Evolutionary conservation across 441 rosid species (phyloP), one percentile per base, ranked within the genome.

Genomic region (Bruguiera hainesii): DNA sequence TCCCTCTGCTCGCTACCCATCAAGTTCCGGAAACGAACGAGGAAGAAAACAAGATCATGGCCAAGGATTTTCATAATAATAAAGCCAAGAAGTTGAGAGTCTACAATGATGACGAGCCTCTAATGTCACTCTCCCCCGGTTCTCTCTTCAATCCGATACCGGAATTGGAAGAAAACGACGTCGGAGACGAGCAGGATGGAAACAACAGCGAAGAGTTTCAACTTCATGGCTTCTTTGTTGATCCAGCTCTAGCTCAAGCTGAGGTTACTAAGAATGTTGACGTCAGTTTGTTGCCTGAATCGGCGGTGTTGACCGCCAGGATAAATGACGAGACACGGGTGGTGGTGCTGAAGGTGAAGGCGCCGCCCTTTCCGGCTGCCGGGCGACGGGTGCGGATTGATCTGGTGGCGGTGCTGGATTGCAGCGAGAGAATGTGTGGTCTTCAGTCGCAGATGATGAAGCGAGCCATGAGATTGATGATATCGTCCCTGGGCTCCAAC

Each of bases 21-120:
- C 56, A 31, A 8, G 42, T 39, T 26, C 64, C 20, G 3, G 56
- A 49, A 39, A 56, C 56, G 60, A 42, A 63, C 55, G 42, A 28
- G 29, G 75, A 53, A 71, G 70, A 19, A 69, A 68, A 55, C 58
- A 55, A 79, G 51, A 56, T 25, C 64, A 69, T 46, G 29, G 58
- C 6, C 28, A 55, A 60, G 73, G 69, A 66, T 68, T 61, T 48
- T 55, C 67, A 1, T 55, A 6, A 9, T 23, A 74, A 20, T 23
- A 72, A 31, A 55, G 62, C 83, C 11, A 89, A 83, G 71, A 66
- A 82, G 13, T 66, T 85, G 9, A 75, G 91, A 60, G 85, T 86
- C 58, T 89, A 93, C 75, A 77, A 90, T 72, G 96, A 93, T 71
- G 97, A 93, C 67, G 98, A 93, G 78, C 88, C 96, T 16, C 71